Conservation (phyloP, 1,139 yeast genomes). For the Saccharomyces hybrid region DNA sequence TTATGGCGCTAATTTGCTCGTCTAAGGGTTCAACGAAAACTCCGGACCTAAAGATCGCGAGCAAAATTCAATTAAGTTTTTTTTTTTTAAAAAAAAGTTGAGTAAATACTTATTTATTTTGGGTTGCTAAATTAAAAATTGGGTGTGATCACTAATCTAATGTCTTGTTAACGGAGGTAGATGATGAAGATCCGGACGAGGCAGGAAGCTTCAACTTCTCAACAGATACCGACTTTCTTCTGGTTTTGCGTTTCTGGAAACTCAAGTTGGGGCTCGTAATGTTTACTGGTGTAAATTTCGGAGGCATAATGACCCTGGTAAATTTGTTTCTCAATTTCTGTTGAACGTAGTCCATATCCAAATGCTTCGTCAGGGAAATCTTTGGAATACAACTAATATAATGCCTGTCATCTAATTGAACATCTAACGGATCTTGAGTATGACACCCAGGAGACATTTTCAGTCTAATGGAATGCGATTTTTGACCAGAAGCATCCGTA, state of each 20-base stretch:
- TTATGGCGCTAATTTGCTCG: neutral
- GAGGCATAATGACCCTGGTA: constrained; percentile 81
- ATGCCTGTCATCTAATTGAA: constrained; percentile 91
- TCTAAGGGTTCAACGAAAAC: neutral
- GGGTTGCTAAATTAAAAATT: neutral
- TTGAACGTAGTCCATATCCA: constrained; percentile 84
- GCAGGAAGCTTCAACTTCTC: neutral
- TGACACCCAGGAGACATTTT: constrained; percentile 96
- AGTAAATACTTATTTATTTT: neutral
- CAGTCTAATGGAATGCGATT: constrained; percentile 80
- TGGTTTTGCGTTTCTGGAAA: constrained; percentile 17
- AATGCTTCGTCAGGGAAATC: constrained; percentile 80
- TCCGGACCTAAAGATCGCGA: neutral
- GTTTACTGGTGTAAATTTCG: constrained; percentile 84
- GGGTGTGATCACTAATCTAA: neutral
- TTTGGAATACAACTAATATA: constrained; percentile 94
- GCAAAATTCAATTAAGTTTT: neutral
- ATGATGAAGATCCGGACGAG: neutral
- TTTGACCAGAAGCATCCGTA: constrained; percentile 56
- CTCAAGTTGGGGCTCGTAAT: constrained; percentile 55
- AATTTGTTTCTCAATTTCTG: constrained; percentile 78
- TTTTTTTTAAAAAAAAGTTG: neutral
- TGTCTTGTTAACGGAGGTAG: neutral
- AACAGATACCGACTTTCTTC: neutral
- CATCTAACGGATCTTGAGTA: constrained; percentile 94